Percentiles rank a stretch among this genome's conserved stretches.
Conservation (phyloP, 371 early-diverging fungal genomes). For the Mucor sp. region DNA sequence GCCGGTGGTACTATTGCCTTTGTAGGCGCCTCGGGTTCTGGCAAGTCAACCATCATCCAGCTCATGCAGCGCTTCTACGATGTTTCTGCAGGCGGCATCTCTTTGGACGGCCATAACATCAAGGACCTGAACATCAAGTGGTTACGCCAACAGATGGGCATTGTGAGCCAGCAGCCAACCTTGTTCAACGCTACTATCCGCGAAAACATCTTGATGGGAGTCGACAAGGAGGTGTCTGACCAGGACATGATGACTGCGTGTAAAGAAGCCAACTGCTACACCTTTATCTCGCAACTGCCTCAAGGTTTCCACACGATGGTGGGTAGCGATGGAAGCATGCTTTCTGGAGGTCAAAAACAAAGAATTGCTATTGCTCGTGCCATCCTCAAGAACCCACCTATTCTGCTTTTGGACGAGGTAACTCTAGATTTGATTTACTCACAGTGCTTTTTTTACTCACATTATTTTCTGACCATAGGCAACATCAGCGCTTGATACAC, state of each 20-base stretch:
- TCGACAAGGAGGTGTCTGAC: slow-evolving; percentile 45
- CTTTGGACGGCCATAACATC: slow-evolving; percentile 58
- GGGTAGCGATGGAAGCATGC: slow-evolving; percentile 46
- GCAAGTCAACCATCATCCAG: slow-evolving; percentile 70
- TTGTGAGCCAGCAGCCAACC: slow-evolving; percentile 73
- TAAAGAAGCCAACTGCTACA: slow-evolving; percentile 66
- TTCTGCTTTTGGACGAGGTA: slow-evolving; percentile 75
- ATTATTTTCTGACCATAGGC: slow-evolving; percentile 53
- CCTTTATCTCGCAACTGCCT: slow-evolving; percentile 70
- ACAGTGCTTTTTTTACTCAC: slow-evolving; percentile 42
- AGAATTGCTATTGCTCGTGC: slow-evolving; percentile 77
- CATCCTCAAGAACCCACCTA: slow-evolving; percentile 64
- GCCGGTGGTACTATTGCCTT: slow-evolving; percentile 66
- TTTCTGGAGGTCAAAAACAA: slow-evolving; percentile 92
- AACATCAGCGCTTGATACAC: slow-evolving; percentile 75
- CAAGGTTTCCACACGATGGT: slow-evolving; percentile 75
- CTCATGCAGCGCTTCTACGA: slow-evolving; percentile 72
- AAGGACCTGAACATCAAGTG: slow-evolving; percentile 53
- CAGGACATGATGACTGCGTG: slow-evolving; percentile 66
- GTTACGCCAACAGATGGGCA: slow-evolving; percentile 65
- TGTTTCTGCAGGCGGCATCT: slow-evolving; percentile 50
- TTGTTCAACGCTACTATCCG: slow-evolving; percentile 73
- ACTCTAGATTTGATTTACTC: slow-evolving; percentile 13
- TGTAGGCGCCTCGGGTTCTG: slow-evolving; percentile 68
- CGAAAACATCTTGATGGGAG: slow-evolving; percentile 72